Evolutionary conservation across 768 basidiomycete species (phyloP).

Genomic region (Termitomyces eurrhizus): DNA sequence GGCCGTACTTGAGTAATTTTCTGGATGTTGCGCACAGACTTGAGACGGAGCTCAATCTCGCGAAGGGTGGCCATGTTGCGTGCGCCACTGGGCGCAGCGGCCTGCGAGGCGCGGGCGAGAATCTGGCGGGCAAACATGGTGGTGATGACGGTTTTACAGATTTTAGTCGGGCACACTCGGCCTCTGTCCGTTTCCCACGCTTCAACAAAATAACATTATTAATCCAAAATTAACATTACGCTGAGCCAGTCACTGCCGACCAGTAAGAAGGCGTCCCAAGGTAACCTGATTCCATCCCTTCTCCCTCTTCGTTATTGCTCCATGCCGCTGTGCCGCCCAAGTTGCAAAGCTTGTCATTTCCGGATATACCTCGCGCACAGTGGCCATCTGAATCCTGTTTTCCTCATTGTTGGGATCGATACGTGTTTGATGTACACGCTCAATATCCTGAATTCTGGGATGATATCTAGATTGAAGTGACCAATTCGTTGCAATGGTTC

Average conservation of each 20-base stretch:
- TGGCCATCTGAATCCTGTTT: slow-evolving; percentile 19
- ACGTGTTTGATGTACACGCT: slow-evolving; percentile 20
- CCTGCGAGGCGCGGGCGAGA: slow-evolving; percentile 36
- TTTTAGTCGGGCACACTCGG: slow-evolving; percentile 40
- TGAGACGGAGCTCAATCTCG: slow-evolving; percentile 93
- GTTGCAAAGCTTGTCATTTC: slow-evolving; percentile 23
- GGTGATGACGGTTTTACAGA: slow-evolving; percentile 15
- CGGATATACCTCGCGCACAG: slow-evolving; percentile 21
- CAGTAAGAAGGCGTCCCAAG: slow-evolving; percentile 18
- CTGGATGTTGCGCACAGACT: slow-evolving; percentile 97
- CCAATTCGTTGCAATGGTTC: slow-evolving; percentile 3
- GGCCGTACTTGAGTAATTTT: slow-evolving; percentile 94
- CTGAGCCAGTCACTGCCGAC: slow-evolving; percentile 15
- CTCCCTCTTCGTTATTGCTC: not conserved
- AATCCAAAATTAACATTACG: not conserved
- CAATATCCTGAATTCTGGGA: slow-evolving; percentile 23
- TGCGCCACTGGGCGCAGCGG: slow-evolving; percentile 47
- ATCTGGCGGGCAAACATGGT: slow-evolving; percentile 46
- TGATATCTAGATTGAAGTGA: not conserved
- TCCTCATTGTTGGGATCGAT: slow-evolving; percentile 16
- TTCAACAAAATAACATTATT: not conserved
- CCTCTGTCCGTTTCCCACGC: not conserved
- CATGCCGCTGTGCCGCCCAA: slow-evolving; percentile 22
- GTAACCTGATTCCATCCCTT: slow-evolving; percentile 27
- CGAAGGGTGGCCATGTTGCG: slow-evolving; percentile 97